Base-by-base conservation (phyloP, 495 filamentous ascomycete genomes). In the Aspergillus mulundensis region DNA sequence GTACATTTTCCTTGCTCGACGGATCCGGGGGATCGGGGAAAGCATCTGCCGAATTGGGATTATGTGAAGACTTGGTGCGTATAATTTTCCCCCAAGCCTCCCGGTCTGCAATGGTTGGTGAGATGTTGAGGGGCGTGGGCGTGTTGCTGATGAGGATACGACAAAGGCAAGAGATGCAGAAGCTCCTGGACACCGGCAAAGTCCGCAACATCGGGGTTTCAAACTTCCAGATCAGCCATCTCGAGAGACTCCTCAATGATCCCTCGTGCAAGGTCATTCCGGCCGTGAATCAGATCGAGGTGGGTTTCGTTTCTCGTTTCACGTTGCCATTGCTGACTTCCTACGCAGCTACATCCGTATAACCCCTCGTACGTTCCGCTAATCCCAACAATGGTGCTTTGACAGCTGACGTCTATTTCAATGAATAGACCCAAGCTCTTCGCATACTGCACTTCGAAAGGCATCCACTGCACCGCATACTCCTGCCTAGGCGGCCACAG, bases 401-500 rank as follows among this genome's bases (percentile, higher is more conserved):
- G 14, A 12, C 6, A 15, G 14, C 14, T 8, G 34, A 8, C 12
- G 7, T n/a, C n/a, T n/a, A n/a, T n/a, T n/a, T n/a, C 6, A 38
- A 3, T 7, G 14, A 3, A 23, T 36, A 55, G 53, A 0, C 30
- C 53, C 7, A 54, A 54, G n/a, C 51, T 55, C 20, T 43, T 55
- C 18, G 28, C 43, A 7, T 55, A 55, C 43, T 48, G 53, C 53
- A 12, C 11, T 0, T 48, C 42, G 11, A 55, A 55, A 16, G 19
- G 21, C 1, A 55, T 55, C 32, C 53, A 55, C 43, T 55, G 53
- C 43, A 55, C 53, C 7, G 53, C 53, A 18, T 55, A 55, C 44
- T 55, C 53, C 15, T 48, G 43, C 10, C 53, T 55, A 0, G 53
- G 53, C 20, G 42, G 43, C 1, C 43, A 48, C 42, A 39, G 30